phyloP scores from a whole-genome alignment of 2,329 filamentous ascomycete genomes.

The Ophiocordyceps camponoti-leonardi region DNA sequence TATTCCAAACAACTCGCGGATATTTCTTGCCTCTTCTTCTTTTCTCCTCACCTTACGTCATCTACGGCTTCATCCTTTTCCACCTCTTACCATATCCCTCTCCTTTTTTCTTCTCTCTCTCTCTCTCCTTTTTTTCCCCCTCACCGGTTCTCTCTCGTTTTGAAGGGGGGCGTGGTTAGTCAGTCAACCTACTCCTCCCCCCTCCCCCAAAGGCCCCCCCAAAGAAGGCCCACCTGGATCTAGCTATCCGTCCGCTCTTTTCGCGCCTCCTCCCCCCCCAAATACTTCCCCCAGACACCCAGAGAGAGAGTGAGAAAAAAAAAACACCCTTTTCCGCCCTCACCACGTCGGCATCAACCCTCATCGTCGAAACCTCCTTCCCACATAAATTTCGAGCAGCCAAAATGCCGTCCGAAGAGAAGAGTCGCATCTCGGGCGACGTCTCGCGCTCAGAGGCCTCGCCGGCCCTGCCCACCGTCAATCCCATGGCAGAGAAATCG shows the following conservation, averaged over 20 bases:
- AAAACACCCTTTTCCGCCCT: neutral
- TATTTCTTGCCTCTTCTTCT: neutral
- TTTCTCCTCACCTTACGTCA: too few relatives aligned
- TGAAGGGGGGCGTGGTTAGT: neutral
- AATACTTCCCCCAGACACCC: neutral
- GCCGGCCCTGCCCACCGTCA: neutral
- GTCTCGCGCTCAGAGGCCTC: conserved; percentile 13
- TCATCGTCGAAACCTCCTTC: neutral
- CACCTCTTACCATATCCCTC: too few relatives aligned
- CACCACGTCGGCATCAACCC: conserved; percentile 2
- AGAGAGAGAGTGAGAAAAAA: too few relatives aligned
- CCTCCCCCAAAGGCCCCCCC: neutral
- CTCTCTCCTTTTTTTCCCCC: neutral
- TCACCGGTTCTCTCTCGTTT: neutral
- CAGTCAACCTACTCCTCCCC: conserved; percentile 7
- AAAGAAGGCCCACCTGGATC: conserved; percentile 7
- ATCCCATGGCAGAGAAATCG: neutral
- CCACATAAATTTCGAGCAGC: neutral
- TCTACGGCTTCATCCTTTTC: too few relatives aligned
- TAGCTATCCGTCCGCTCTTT: conserved; percentile 22
- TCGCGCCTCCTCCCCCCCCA: conserved; percentile 13
- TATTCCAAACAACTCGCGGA: too few relatives aligned
- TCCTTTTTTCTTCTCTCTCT: neutral
- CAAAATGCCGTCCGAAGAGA: conserved; percentile 36
- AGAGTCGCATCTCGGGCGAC: conserved; percentile 71